Percentiles rank a stretch among this genome's conserved stretches.
Conservation (phyloP, 306 rosid species). For the Prunus dulcis region DNA sequence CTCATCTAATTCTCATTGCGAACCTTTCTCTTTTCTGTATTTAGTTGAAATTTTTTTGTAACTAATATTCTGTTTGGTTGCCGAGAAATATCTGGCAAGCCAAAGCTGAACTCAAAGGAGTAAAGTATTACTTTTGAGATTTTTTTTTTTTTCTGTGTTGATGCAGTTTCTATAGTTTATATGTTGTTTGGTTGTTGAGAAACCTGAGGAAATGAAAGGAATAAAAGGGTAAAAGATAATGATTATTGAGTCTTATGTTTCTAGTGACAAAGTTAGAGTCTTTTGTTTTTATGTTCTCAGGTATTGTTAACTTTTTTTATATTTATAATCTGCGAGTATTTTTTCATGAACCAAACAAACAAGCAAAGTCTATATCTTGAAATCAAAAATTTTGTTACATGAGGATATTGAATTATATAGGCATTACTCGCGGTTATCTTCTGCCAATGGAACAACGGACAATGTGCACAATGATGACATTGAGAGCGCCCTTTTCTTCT, state of each 20-base stretch:
- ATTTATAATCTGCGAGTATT: background rate
- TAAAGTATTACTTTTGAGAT: background rate
- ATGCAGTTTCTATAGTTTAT: background rate
- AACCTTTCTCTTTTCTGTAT: background rate
- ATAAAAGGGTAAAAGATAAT: background rate
- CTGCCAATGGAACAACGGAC: conserved; percentile 27
- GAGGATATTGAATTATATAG: conserved; percentile 35
- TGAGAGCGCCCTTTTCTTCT: conserved; percentile 53
- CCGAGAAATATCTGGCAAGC: background rate
- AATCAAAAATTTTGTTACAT: background rate
- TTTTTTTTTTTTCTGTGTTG: background rate
- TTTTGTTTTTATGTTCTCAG: background rate
- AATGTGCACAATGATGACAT: conserved; percentile 19
- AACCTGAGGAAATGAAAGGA: conserved; percentile 5
- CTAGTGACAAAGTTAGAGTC: background rate
- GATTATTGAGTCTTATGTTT: no score
- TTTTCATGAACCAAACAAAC: no score
- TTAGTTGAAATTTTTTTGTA: background rate
- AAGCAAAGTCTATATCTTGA: background rate
- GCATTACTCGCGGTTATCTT: conserved; percentile 25
- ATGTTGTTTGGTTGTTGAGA: conserved; percentile 6
- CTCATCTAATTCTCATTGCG: background rate
- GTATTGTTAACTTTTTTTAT: background rate
- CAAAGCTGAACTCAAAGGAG: background rate
- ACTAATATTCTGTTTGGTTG: background rate